A percentile compares a stretch with the other conserved stretches of the same genome.
Conservation (phyloP, 768 basidiomycete species). For the Hericium rajendrae region DNA sequence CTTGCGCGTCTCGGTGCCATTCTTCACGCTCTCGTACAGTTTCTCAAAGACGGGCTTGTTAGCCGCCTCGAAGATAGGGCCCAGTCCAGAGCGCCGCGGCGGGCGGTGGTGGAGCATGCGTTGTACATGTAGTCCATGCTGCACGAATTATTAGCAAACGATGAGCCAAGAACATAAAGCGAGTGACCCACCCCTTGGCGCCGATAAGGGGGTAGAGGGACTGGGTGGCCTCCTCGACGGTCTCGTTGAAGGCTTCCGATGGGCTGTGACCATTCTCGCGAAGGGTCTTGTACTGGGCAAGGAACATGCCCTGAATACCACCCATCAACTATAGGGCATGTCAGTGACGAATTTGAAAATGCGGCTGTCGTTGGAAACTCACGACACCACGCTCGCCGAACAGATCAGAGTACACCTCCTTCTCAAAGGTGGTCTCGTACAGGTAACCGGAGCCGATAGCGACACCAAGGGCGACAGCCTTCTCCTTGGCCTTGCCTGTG, state of each 20-base stretch:
- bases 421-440: constrained; percentile 99
- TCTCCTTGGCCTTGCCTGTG: constrained; percentile 95
- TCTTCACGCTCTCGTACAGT: constrained; percentile 88
- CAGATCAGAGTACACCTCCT: constrained; percentile 98
- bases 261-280: constrained; percentile 94
- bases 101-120: constrained; percentile 98
- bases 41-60: constrained; percentile 92
- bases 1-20: constrained; percentile 96
- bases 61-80: constrained; percentile 89
- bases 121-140: constrained; percentile 99
- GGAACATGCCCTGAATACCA: constrained; percentile 97
- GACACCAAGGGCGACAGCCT: constrained; percentile 90
- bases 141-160: not conserved
- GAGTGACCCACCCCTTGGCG: constrained; percentile 63
- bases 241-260: constrained; percentile 99
- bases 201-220: constrained; percentile 97
- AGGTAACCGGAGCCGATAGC: constrained; percentile 94
- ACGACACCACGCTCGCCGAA: constrained; percentile 99
- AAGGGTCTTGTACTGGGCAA: constrained; percentile 97
- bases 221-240: constrained; percentile 99
- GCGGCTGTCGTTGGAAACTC: constrained; percentile 28
- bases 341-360: not conserved
- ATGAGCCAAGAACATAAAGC: not conserved
- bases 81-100: constrained; percentile 99
- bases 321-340: constrained; percentile 70